Evolutionary conservation across 352 stramenopile genomes (phyloP), one percentile per base, ranked within the genome.

Genomic region (Pythium aphanidermatum): DNA sequence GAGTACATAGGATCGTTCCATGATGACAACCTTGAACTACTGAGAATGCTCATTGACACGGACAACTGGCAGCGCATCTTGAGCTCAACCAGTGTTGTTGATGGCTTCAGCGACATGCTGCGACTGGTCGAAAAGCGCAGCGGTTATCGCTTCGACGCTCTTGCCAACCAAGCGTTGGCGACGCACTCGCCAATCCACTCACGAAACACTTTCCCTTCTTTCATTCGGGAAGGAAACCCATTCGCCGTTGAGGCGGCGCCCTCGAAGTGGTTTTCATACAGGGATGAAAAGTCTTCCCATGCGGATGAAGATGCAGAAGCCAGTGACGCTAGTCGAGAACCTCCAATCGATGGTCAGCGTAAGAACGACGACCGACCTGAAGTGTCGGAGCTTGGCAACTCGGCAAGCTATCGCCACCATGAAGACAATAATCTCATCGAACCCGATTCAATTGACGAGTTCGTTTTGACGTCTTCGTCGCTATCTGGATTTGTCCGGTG

Each of bases 41-140:
- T 80, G 29, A 69, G 83, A 23, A 92, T 94, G 80, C 71, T 92
- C 27, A 38, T 91, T 23, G 83, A 94, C 26, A 89, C 80, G 5
- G 83, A 94, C 46, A 91, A 79, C 26, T 94, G 83, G 83, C 64
- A 86, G 23, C 80, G 83, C 2, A 64, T 94, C 7, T 68, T 71
- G 33, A 68, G 62, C 19, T 54, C 70, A 9, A 72, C 68, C 9
- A 67, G 63, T 30, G 60, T 80, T 25, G 68, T 72, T 7, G 57
- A 71, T 37, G 59, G 72, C 33, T 70, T 71, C n/a, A 24, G 36
- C 11, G 63, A 65, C 11, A 65, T 91, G 34, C 45, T 87, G 17
- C 56, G 63, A 2, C 36, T 94, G 23, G 81, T 94, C 16, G 79
- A 94, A 39, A 86, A 87, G 37, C 65, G 82, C 26, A 88, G 77